Conservation (phyloP, 371 early-diverging fungal genomes). For the Mortierella sp. region DNA sequence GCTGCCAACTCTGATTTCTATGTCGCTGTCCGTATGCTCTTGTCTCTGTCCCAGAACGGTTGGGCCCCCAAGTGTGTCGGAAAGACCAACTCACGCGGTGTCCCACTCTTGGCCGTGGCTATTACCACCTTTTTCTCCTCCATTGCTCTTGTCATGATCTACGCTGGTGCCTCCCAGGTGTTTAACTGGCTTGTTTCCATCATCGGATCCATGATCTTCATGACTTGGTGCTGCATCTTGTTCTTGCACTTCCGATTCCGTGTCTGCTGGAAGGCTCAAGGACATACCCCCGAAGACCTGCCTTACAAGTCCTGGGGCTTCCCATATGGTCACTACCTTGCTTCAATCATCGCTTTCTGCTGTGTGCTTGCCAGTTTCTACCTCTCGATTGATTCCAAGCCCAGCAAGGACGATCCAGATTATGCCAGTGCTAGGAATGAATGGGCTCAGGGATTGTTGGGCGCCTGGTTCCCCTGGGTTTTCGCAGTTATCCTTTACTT, state of each 20-base stretch:
- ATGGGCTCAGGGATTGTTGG: slow-evolving; percentile 52
- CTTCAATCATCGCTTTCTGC: slow-evolving; percentile 66
- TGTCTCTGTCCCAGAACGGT: slow-evolving; percentile 73
- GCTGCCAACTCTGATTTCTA: slow-evolving; percentile 81
- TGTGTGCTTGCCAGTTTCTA: slow-evolving; percentile 64
- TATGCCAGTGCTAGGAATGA: slow-evolving; percentile 17
- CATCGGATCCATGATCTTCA: slow-evolving; percentile 81
- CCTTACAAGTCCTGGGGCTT: slow-evolving; percentile 78
- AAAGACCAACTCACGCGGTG: slow-evolving; percentile 63
- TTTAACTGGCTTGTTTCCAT: slow-evolving; percentile 82
- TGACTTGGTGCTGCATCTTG: slow-evolving; percentile 84
- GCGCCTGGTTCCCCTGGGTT: slow-evolving; percentile 66
- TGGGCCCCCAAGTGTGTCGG: slow-evolving; percentile 72
- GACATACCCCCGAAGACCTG: slow-evolving; percentile 70
- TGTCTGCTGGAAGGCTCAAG: slow-evolving; percentile 78
- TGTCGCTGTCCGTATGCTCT: slow-evolving; percentile 73
- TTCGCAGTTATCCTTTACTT: slow-evolving; percentile 60
- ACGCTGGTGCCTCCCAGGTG: slow-evolving; percentile 64
- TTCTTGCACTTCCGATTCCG: slow-evolving; percentile 88
- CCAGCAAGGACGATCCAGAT: slow-evolving; percentile 6
- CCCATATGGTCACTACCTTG: slow-evolving; percentile 74
- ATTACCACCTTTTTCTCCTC: slow-evolving; percentile 70
- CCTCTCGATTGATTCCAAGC: slow-evolving; percentile 43
- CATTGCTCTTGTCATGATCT: slow-evolving; percentile 66
- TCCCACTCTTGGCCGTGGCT: slow-evolving; percentile 69